Evolutionary conservation across 768 basidiomycete species (phyloP), one percentile per base, ranked within the genome.

Genomic region (Lactifluus pinguis): DNA sequence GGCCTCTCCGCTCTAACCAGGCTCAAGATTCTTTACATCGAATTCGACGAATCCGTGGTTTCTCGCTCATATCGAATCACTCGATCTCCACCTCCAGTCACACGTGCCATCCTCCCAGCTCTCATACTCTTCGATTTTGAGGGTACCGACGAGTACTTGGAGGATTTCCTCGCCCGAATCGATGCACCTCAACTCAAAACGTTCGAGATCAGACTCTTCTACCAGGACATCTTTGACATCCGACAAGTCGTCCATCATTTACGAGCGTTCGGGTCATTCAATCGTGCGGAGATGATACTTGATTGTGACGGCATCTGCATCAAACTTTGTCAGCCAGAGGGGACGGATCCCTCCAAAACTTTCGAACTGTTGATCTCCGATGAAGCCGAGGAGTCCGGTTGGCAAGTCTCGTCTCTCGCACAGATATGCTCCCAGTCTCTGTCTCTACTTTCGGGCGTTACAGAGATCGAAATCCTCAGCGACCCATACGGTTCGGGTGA

Each of bases 271-370:
- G 8, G 15, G 6, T 17, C 41, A n/a, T 42, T 17, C 15, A 15
- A 2, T 42, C 41, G 14, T 17, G 38, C 38, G 38, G 38, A 39
- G 17, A 1, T 42, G 2, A 17, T 15, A 11, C 14, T 13, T 9
- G 4, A 1, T 39, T 1, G 1, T 13, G 0, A 3, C 5, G 5
- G 13, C 38, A 13, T 39, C 38, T 0, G 4, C 5, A 14, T 39
- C 38, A 3, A 5, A 13, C 38, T 39, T 39, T 14, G 13, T 3
- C 38, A 2, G 5, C 38, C 38, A 39, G 38, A 39, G 11, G 11
- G 2, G 1, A 14, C 13, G 13, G 13, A 7, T 2, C 41, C 6
- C 17, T 0, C 0, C 38, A 10, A 13, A 14, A 14, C 1, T 5
- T 13, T 39, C 38, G 0, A 2, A 4, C 1, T 39, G 38, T 10